These are phyloP conservation scores for Gossypium laxum DNA, from an alignment of 441 rosid genomes.

Conservation along the genomic window DNA sequence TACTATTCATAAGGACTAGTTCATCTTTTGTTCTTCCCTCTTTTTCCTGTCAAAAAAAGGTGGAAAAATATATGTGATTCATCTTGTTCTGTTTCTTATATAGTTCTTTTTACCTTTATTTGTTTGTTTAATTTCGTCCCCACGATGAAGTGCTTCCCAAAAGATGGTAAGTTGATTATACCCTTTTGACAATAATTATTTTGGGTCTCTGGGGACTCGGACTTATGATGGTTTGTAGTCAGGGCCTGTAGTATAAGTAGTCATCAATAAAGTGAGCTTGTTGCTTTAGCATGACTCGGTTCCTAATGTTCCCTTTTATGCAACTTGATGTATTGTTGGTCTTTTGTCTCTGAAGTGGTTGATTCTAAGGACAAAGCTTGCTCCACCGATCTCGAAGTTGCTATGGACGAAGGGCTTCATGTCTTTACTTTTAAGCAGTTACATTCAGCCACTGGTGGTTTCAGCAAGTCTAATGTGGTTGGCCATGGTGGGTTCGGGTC, in stretches of 20 bases:
- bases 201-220: background rate
- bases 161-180: background rate
- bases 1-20: background rate
- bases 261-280: background rate
- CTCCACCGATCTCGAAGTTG: conserved; percentile 23
- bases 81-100: background rate
- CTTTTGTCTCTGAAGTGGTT: conserved; percentile 29
- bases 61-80: background rate
- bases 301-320: background rate
- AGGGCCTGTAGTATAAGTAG: background rate
- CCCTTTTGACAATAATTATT: background rate
- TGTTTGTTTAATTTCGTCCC: background rate
- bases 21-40: background rate
- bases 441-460: conserved; percentile 74
- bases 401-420: conserved; percentile 46
- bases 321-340: conserved; percentile 7
- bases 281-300: background rate
- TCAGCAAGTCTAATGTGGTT: conserved; percentile 79
- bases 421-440: conserved; percentile 75
- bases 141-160: background rate
- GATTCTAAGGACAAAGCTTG: conserved; percentile 40
- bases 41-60: no score
- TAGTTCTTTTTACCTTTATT: background rate
- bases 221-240: background rate
- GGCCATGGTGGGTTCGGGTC: conserved; percentile 91